Percentiles rank a stretch among this genome's conserved stretches.
These are phyloP conservation scores for Pachyrhizus erosus DNA, from an alignment of 306 rosid genomes.

Conservation along the genomic window DNA sequence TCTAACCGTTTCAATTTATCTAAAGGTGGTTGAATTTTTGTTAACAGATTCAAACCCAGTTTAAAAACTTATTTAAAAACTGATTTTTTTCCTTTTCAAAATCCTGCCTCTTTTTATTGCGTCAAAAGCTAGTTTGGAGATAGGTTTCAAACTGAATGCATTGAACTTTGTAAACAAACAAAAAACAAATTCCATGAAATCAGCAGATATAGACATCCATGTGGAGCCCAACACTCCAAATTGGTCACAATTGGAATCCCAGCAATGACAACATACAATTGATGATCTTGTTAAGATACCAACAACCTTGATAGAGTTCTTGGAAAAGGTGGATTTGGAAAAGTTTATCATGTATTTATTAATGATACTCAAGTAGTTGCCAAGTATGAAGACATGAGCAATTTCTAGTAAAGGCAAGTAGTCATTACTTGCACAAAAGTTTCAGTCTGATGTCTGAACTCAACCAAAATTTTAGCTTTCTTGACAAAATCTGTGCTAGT, in stretches of 20 bases:
- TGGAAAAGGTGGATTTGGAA: constrained; percentile 59
- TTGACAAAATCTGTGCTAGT: too few relatives aligned
- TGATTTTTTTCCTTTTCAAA: too few relatives aligned
- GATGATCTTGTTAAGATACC: constrained; percentile 38
- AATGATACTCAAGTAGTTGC: constrained; percentile 52
- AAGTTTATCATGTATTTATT: constrained; percentile 50
- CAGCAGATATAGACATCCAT: too few relatives aligned
- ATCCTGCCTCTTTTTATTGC: too few relatives aligned
- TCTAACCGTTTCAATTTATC: too few relatives aligned
- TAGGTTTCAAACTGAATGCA: too few relatives aligned
- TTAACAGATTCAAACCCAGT: neutral
- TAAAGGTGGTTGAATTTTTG: neutral
- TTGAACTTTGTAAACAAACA: neutral
- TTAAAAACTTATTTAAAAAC: neutral
- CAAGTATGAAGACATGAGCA: constrained; percentile 50
- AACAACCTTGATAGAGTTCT: constrained; percentile 53
- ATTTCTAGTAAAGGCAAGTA: constrained; percentile 61
- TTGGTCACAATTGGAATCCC: neutral
- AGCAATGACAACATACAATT: neutral
- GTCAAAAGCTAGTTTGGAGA: too few relatives aligned
- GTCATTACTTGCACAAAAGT: neutral
- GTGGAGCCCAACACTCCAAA: neutral
- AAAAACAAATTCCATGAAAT: too few relatives aligned
- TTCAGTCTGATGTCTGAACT: neutral
- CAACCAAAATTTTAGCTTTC: neutral